phyloP scores from a whole-genome alignment of 768 basidiomycete species.

The Fomitopsis pulvina region DNA sequence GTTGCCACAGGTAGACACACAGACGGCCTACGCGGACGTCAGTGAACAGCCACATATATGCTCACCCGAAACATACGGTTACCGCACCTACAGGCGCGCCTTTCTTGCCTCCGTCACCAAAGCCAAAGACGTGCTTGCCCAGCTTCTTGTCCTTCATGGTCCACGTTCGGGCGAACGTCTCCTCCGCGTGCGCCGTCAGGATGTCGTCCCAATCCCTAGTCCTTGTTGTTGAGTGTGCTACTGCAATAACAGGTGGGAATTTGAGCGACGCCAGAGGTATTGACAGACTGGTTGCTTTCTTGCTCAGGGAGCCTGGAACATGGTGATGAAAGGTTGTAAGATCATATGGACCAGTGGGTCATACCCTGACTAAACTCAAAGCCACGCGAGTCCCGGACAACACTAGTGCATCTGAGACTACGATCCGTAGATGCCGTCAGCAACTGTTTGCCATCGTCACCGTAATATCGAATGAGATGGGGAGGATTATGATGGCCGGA shows the following conservation, averaged over 20 bases:
- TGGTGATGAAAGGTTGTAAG: not conserved
- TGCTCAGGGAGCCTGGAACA: conserved; percentile 66
- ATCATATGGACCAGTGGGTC: not conserved
- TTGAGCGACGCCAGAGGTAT: conserved; percentile 80
- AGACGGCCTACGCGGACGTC: conserved; percentile 51
- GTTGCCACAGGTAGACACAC: conserved; percentile 92
- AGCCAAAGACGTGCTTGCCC: conserved; percentile 68
- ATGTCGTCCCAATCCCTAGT: conserved; percentile 98
- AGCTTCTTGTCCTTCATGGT: conserved; percentile 73
- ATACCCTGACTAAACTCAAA: conserved; percentile 92
- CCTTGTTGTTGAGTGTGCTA: conserved; percentile 74
- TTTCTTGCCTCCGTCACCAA: conserved; percentile 45
- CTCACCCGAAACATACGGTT: conserved; percentile 41
- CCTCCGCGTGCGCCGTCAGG: conserved; percentile 82
- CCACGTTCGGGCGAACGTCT: conserved; percentile 83
- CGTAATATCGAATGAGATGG: conserved; percentile 90
- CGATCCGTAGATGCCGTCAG: conserved; percentile 87
- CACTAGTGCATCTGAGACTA: conserved; percentile 81
- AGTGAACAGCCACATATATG: not conserved
- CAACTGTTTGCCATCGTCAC: conserved; percentile 93
- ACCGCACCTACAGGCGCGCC: conserved; percentile 49
- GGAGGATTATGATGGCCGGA: conserved; percentile 91
- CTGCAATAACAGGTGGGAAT: conserved; percentile 69
- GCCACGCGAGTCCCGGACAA: conserved; percentile 91
- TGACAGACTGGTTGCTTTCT: conserved; percentile 72